Base-by-base conservation (phyloP, 2,329 filamentous ascomycete species). In the Penicillium sp. region DNA sequence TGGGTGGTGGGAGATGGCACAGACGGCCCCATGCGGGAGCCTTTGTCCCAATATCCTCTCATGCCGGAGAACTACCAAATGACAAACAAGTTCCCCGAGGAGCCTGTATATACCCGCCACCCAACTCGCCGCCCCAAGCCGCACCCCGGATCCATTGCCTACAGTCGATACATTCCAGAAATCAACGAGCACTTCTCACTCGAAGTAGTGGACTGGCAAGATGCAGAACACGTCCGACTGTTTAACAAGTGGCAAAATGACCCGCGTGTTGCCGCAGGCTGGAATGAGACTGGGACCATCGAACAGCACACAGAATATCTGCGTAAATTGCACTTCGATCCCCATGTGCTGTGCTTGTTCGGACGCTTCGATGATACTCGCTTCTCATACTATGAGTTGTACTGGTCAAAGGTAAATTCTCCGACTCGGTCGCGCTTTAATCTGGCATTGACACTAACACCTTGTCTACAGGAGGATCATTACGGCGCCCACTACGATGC, bases 241-340 rank as follows among this genome's bases (percentile, higher is more conserved):
- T 92, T 93, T 78, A 86, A 92, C 73, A 80, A 80, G 55, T 93
- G 89, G 89, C 89, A 92, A 74, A 93, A 93, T 68, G 89, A 92
- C 68, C 89, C 89, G 50, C 87, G 89, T 49, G 89, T 93, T 32
- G 88, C 88, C 4, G 83, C 87, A 67, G 89, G 89, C 4, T 92
- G 89, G 89, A 89, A 90, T 68, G 85, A 90, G 76, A 89, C 87
- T 1, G 89, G 89, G 32, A 89, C 88, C 1, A 74, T 90, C 46
- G 88, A 90, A 31, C 81, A 92, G 71, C 89, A 92, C 72, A 81
- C 84, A 58, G 82, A 85, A 65, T 92, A 93, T 71, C 79, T 92
- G 50, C 80, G 82, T 31, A 82, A 82, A 61, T 80, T 88, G 53
- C 85, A 90, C 66, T 81, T 84, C 43, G 89, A 92, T 69, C 84